Conservation (phyloP, 2,329 filamentous ascomycete species). For the Cladobotryum protrusum region DNA sequence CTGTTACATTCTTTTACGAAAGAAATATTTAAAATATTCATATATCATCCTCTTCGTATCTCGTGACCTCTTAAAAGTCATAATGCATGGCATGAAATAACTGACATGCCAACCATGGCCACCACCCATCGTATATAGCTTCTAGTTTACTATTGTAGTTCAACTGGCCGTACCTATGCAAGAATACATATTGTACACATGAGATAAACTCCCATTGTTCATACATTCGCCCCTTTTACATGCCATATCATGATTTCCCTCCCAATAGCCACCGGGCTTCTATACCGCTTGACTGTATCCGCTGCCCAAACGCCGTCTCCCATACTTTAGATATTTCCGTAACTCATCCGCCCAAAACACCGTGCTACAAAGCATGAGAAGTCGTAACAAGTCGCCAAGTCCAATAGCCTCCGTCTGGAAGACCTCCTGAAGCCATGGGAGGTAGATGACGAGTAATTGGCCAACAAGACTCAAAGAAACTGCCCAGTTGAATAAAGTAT, state of each 20-base stretch:
- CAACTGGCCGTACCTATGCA: constrained; percentile 3
- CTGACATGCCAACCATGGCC: too few species aligned
- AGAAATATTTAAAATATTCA: too few species aligned
- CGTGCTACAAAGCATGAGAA: constrained; percentile 72
- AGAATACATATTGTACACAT: constrained; percentile 4
- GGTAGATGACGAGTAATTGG: constrained; percentile 87
- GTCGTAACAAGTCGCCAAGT: constrained; percentile 63
- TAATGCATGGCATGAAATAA: too few species aligned
- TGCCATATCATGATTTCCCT: too few species aligned
- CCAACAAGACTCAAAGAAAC: constrained; percentile 79
- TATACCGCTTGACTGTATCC: constrained; percentile 63
- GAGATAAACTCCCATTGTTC: too few species aligned
- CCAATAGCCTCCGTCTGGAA: constrained; percentile 91
- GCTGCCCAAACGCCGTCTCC: constrained; percentile 48
- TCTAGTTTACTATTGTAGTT: background rate
- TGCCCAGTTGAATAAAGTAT: constrained; percentile 94
- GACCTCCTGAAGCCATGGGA: constrained; percentile 85
- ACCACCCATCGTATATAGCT: background rate
- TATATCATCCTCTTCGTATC: too few species aligned
- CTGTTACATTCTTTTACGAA: too few species aligned
- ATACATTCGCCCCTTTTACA: too few species aligned
- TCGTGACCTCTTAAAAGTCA: too few species aligned
- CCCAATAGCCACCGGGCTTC: background rate
- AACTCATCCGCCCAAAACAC: constrained; percentile 95
- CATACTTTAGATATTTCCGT: constrained; percentile 69